Conservation (phyloP, 441 rosid species). For the Sinapis alba region DNA sequence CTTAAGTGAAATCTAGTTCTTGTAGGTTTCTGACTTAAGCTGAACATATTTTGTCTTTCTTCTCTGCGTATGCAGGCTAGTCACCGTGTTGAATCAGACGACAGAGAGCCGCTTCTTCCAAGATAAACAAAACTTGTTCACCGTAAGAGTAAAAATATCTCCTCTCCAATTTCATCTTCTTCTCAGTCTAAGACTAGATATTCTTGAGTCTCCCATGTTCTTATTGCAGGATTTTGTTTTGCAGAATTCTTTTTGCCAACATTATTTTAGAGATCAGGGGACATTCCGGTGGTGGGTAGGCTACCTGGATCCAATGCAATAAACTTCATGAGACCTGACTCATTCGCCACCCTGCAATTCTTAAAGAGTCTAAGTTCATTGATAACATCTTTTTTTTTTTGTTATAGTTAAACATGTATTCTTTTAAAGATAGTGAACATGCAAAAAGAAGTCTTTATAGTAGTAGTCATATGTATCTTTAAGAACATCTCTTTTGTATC, state of each 20-base stretch:
- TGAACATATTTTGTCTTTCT: background rate
- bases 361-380: conserved; percentile 38
- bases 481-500: background rate
- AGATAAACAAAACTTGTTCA: conserved; percentile 33
- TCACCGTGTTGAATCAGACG: conserved; percentile 68
- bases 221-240: conserved; percentile 45
- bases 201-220: background rate
- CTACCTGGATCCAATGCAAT: conserved; percentile 17
- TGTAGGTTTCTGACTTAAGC: background rate
- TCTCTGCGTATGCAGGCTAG: conserved; percentile 49
- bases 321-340: conserved; percentile 15
- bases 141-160: conserved; percentile 29
- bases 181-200: background rate
- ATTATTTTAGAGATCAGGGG: conserved; percentile 38
- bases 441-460: background rate
- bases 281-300: background rate
- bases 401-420: background rate
- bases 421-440: background rate
- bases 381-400: background rate
- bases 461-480: background rate
- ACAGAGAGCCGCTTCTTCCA: conserved; percentile 81
- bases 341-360: conserved; percentile 27
- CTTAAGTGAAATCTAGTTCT: background rate
- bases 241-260: conserved; percentile 50
- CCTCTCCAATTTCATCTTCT: background rate